Conservation (phyloP, 495 filamentous ascomycete genomes). For the Penicillium bovifimosum region DNA sequence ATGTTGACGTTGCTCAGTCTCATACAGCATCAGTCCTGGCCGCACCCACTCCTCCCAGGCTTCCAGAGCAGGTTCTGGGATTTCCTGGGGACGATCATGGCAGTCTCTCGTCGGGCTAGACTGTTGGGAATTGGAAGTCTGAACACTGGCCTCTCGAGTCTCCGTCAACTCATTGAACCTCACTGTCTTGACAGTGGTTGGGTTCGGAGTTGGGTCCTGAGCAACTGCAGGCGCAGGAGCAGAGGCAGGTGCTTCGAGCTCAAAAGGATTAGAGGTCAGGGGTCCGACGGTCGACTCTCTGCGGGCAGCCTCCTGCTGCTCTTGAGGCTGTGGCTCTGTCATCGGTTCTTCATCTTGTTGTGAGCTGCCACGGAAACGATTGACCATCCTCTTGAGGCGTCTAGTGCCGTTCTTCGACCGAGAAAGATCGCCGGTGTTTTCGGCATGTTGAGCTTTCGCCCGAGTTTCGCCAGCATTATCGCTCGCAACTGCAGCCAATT, state of each 20-base stretch:
- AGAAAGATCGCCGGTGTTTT: neutral
- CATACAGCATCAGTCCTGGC: slow-evolving; percentile 11
- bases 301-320: neutral
- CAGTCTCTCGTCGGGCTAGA: slow-evolving; percentile 33
- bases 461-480: neutral
- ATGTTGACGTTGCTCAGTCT: slow-evolving; percentile 6
- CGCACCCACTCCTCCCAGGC: slow-evolving; percentile 6
- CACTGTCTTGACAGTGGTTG: neutral
- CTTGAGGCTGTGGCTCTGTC: neutral
- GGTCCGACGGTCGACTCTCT: neutral
- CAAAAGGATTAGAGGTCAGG: neutral
- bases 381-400: slow-evolving; percentile 10
- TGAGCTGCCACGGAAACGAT: slow-evolving; percentile 7
- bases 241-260: neutral
- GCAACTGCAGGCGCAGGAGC: no score
- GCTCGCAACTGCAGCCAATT: neutral
- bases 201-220: neutral
- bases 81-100: slow-evolving; percentile 24
- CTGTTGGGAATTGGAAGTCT: slow-evolving; percentile 24
- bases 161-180: slow-evolving; percentile 7
- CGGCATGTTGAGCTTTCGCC: neutral
- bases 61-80: slow-evolving; percentile 18
- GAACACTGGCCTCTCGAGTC: slow-evolving; percentile 25
- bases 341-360: slow-evolving; percentile 5
- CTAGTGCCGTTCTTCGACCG: slow-evolving; percentile 9